Evolutionary conservation across 257 asterid species (phyloP).

Genomic region (Lithospermum erythrorhizon): DNA sequence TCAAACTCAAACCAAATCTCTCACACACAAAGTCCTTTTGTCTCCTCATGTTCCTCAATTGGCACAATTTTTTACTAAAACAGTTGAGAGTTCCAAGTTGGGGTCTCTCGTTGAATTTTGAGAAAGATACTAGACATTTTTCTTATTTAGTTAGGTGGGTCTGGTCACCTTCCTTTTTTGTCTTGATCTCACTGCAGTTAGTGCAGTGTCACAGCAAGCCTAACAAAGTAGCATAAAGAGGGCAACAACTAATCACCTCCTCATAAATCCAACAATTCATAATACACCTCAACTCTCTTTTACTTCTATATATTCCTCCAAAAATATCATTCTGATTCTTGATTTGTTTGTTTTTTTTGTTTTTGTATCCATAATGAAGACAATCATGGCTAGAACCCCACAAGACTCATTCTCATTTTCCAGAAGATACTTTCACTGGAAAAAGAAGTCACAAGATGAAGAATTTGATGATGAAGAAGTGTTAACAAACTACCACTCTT

Average conservation of each 20-base stretch:
- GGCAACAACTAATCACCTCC: not conserved
- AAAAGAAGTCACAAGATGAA: constrained; percentile 45
- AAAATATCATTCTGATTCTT: not conserved
- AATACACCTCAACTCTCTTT: not conserved
- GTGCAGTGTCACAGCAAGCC: constrained; percentile 3
- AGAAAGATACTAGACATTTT: not conserved
- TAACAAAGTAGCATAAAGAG: not conserved
- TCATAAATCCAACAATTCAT: not conserved
- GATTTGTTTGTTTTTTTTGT: not conserved
- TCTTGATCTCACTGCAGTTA: not conserved
- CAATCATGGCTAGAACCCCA: constrained; percentile 31
- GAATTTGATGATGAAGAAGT: constrained; percentile 41
- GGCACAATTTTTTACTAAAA: too few relatives aligned
- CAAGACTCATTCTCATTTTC: constrained; percentile 68
- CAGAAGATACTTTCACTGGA: constrained; percentile 50
- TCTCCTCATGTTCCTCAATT: too few relatives aligned
- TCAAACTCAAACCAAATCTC: too few relatives aligned
- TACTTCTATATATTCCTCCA: not conserved
- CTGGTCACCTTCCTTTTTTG: not conserved
- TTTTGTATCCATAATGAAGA: constrained; percentile 25
- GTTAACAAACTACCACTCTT: constrained; percentile 19
- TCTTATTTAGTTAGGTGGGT: not conserved
- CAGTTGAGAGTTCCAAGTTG: not conserved
- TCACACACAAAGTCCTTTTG: too few relatives aligned
- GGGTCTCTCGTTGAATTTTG: not conserved